Evolutionary conservation across 345 rosid genomes (phyloP).

Genomic region (Melaleuca quinquenervia): DNA sequence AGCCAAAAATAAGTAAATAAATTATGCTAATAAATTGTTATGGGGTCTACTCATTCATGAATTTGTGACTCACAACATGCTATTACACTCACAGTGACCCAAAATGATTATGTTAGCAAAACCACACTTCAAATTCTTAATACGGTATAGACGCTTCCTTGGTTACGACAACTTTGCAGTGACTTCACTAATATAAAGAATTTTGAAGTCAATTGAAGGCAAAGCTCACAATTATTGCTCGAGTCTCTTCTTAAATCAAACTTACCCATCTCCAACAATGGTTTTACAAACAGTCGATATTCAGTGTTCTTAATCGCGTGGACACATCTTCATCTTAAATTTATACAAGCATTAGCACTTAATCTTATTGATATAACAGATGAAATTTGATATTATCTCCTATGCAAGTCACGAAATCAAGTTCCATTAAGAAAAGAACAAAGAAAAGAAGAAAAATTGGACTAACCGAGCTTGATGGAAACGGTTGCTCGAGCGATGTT

Average conservation of each 20-base stretch:
- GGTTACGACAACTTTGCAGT: not conserved
- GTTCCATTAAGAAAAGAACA: not conserved
- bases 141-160: not conserved
- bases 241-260: not conserved
- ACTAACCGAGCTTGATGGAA: conserved; percentile 78
- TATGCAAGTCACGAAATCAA: not conserved
- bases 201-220: too few relatives aligned
- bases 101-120: too few relatives aligned
- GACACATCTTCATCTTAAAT: too few relatives aligned
- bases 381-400: not conserved
- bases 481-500: conserved; percentile 82
- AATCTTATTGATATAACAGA: too few relatives aligned
- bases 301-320: too few relatives aligned
- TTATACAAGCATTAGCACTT: too few relatives aligned
- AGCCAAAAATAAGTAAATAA: not conserved
- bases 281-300: not conserved
- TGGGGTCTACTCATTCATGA: too few relatives aligned
- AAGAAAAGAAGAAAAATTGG: not conserved
- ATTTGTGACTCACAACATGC: too few relatives aligned
- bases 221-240: not conserved
- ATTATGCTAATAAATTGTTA: not conserved
- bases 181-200: not conserved
- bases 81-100: too few relatives aligned
- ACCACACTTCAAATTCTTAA: not conserved
- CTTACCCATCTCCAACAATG: not conserved